Conservation (phyloP, 2,329 filamentous ascomycete genomes). For the Monosporascus sp. region DNA sequence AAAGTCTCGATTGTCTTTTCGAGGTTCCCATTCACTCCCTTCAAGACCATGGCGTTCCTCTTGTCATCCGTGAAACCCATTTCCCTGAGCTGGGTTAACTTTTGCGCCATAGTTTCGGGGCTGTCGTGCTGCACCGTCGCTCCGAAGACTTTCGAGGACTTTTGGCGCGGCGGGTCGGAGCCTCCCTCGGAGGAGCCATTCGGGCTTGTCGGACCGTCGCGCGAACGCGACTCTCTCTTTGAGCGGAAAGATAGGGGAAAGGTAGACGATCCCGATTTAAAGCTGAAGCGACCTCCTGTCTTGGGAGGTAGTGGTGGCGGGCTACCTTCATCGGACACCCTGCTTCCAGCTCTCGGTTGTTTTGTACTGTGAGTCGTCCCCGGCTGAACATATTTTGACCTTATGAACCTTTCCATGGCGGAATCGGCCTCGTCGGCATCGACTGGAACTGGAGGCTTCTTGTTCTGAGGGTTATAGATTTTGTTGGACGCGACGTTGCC, state of each 20-base stretch:
- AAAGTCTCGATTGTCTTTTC: conserved; percentile 83
- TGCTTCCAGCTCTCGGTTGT: conserved; percentile 38
- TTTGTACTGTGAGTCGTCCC: conserved; percentile 28
- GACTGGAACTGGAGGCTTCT: conserved; percentile 77
- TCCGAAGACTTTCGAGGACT: conserved; percentile 65
- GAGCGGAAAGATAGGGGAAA: conserved; percentile 59
- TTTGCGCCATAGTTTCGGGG: conserved; percentile 63
- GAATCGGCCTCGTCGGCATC: conserved; percentile 90
- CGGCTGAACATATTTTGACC: conserved; percentile 83
- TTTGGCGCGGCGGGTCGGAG: conserved; percentile 45
- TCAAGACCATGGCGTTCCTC: conserved; percentile 74
- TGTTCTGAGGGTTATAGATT: conserved; percentile 80
- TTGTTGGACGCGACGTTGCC: conserved; percentile 85
- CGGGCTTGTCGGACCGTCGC: conserved; percentile 29
- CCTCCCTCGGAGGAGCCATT: conserved; percentile 27
- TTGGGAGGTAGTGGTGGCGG: conserved; percentile 60
- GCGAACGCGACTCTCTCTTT: conserved; percentile 43
- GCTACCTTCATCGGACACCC: conserved; percentile 51
- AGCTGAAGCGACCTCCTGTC: conserved; percentile 54
- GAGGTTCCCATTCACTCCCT: conserved; percentile 77
- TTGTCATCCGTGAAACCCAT: conserved; percentile 89
- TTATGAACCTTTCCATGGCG: conserved; percentile 91
- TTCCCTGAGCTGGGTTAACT: conserved; percentile 71
- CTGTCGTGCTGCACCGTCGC: conserved; percentile 55
- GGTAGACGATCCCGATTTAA: conserved; percentile 58